Evolutionary conservation across 371 early-diverging fungal species (phyloP).

Genomic region (Circinella minor): DNA sequence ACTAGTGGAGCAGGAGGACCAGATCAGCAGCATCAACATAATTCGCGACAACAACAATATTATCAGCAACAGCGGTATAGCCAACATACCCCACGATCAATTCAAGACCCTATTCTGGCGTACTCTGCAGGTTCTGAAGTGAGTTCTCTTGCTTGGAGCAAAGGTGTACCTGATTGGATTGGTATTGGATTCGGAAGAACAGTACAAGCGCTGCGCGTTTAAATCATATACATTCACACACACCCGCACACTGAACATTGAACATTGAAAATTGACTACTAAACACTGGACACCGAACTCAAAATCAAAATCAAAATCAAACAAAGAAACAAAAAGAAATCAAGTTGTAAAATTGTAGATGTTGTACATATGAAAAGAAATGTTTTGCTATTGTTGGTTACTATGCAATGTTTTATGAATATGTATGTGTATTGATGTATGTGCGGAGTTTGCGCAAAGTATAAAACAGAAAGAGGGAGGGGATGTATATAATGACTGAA

Average conservation of each 20-base stretch:
- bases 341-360: neutral
- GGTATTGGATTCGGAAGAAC: constrained; percentile 73
- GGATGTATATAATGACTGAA: too few species aligned
- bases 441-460: too few species aligned
- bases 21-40: constrained; percentile 27
- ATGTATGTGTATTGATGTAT: too few species aligned
- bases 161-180: constrained; percentile 74
- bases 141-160: constrained; percentile 77
- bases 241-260: neutral
- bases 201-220: constrained; percentile 65
- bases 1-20: neutral
- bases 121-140: constrained; percentile 73
- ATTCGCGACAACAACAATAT: constrained; percentile 30
- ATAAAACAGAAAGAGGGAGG: too few species aligned
- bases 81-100: constrained; percentile 29
- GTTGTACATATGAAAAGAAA: constrained; percentile 2
- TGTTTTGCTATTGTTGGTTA: neutral
- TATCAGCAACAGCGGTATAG: constrained; percentile 26
- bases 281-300: too few species aligned
- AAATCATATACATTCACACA: constrained; percentile 3
- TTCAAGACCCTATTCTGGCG: constrained; percentile 73
- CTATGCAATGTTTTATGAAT: too few species aligned
- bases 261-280: neutral
- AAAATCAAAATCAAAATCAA: neutral
- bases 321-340: neutral